Evolutionary conservation across 1,139 yeast genomes (phyloP), one percentile per base, ranked within the genome.

Genomic region (Kurtzmaniella quercitrusa): DNA sequence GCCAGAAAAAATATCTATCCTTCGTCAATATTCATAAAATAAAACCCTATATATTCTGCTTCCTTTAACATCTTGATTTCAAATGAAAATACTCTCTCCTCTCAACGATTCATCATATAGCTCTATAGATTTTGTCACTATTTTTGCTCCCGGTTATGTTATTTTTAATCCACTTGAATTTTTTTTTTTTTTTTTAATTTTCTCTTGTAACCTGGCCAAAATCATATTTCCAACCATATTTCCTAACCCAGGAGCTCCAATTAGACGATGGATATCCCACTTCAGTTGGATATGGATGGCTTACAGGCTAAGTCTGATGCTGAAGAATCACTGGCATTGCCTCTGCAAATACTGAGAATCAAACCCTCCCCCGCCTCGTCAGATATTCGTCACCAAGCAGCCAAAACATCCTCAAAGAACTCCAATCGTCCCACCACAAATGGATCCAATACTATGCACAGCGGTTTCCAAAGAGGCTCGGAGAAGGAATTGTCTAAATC

Each of bases 181-280:
- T 28, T 28, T 9, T 5, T 28, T 28, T 28, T 32, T 32, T 32
- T 32, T 15, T 12, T 32, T 32, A 5, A 15, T 34, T 19, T 19
- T 14, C 20, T 19, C n/a, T 19, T 34, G 30, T 26, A 32, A 32
- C 17, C 17, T 15, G 19, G 19, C 6, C 17, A 32, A 32, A 32
- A 17, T 15, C 34, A 32, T 15, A 5, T 32, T 32, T 32, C 34
- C 12, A 32, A 6, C 8, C 26, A 34, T 15, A 5, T 32, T 32
- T 32, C 34, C 12, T n/a, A 6, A 3, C 26, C 19, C 20, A 16
- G 19, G 36, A 16, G 19, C 36, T 9, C n/a, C 30, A 26, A 26
- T 11, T 14, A 11, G n/a, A 26, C 30, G 30, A 41, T 41, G 39
- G 43, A 41, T 41, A 38, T 39, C 16, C 42, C 42, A 9, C 5